Base-by-base conservation (phyloP, 176 grass and related monocot genomes). In the Musa troglodytarum region DNA sequence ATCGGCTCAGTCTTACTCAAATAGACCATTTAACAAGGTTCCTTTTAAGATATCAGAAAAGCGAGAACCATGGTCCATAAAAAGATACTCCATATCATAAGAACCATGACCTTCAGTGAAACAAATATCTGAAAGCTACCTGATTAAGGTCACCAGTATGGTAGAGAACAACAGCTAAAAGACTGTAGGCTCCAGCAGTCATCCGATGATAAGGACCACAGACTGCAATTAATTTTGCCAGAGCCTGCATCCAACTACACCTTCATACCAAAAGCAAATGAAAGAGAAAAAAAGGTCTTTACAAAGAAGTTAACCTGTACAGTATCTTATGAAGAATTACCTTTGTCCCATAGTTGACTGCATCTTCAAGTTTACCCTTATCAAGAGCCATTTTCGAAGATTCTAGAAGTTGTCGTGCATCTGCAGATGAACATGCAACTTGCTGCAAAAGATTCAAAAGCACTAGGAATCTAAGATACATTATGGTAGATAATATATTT, bases 381-480 rank as follows among this genome's bases (percentile, higher is more conserved):
- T 99, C 95, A 84, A 99, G 95, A 65, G 95, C 95, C 66, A 90
- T 99, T 99, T 99, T 99, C 81, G 95, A 99, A 65, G 90, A 99
- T 79, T 99, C 95, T 51, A 99, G 80, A 16, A 99, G 84, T 85
- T 99, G 95, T 50, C 95, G 89, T 82, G 90, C 95, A 84, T 99
- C 90, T 75, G 95, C 95, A 55, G 95, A 99, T 74, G 95, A 99
- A 69, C 95, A 99, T 74, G 95, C 88, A 85, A 99, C 90, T 92
- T 99, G 95, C 95, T 99, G 84, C 84, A 84, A 80, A 80, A 53
- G 5, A 77, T 52, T 15, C 16, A 17, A 77, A 77, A 65, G 25
- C 25, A 50, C 12, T 43, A 69, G 19, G 59, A 74, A 74, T 25
- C 11, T 74, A 26, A 56, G 23, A 28, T 11, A 3, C 70, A 6